Base-by-base conservation (phyloP, 768 basidiomycete genomes). In the Lentinula edodes region DNA sequence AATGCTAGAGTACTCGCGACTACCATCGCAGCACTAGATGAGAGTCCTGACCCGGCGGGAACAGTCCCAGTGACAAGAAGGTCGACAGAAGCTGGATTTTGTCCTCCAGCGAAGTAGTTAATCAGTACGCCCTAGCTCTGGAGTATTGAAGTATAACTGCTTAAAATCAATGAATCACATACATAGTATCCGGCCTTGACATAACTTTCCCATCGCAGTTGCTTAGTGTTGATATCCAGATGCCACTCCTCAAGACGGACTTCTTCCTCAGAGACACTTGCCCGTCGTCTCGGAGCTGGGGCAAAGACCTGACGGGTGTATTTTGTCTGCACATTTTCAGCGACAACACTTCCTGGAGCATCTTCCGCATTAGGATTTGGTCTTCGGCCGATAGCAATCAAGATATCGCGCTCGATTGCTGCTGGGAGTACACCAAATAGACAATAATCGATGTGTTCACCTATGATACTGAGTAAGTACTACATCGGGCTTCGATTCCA, bases 21-120 rank as follows among this genome's bases (percentile, higher is more conserved):
- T 38, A 94, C 91, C 85, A 96, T 89, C 0, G 94, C 94, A 0
- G 92, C 91, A 64, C 90, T 93, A 3, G 90, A 93, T 6, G 90
- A 93, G 5, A 96, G 75, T 0, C 95, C 94, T 0, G 91, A 89
- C 0, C 93, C 95, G 2, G 91, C 83, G 0, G 94, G 94, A 2
- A 97, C 89, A 10, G 87, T 83, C 0, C 95, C 95, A 0, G 87
- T 86, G 10, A 93, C 84, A 4, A 94, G 78, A 9, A 93, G 66
- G 65, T 94, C 85, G n/a, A 89, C 83, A 3, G 87, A 81, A 13
- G 80, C 72, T 10, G 88, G 89, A 7, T 65, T 68, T 2, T 7
- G 62, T 65, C 0, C 63, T 42, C 38, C 61, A 53, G 32, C 62
- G 63, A 3, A 67, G 59, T 60, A 60, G 13, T 60, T 68, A 48